Conservation (phyloP, 306 rosid species). For the Quercus ilex region DNA sequence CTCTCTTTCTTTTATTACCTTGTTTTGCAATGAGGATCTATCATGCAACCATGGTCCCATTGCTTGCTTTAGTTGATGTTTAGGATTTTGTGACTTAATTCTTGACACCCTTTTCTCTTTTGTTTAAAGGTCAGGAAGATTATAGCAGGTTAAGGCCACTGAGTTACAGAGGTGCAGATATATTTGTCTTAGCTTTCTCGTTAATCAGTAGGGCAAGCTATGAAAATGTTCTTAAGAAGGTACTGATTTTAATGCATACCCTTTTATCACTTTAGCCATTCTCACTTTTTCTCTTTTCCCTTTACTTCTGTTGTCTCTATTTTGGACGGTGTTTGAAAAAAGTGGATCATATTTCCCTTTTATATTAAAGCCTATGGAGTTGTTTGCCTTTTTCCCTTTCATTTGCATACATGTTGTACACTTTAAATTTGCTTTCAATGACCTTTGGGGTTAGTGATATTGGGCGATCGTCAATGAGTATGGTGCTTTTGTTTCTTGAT, state of each 20-base stretch:
- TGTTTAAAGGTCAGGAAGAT: conserved; percentile 86
- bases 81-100: conserved; percentile 1
- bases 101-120: conserved; percentile 13
- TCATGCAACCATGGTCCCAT: neutral
- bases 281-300: neutral
- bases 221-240: conserved; percentile 98
- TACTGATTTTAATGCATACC: conserved; percentile 15
- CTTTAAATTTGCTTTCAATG: neutral
- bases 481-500: neutral
- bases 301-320: neutral
- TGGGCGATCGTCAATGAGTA: neutral
- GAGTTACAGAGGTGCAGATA: conserved; percentile 95
- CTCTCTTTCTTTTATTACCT: neutral
- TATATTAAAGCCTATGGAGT: neutral
- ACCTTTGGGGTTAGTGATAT: neutral
- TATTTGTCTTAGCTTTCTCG: conserved; percentile 88
- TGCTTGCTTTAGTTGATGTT: neutral
- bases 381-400: neutral
- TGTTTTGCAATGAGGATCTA: neutral
- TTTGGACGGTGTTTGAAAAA: conserved; percentile 22
- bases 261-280: neutral
- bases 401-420: neutral
- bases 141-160: conserved; percentile 97
- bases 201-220: conserved; percentile 90
- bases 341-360: conserved; percentile 6